Evolutionary conservation across 768 basidiomycete genomes (phyloP).

Genomic region (Pleurotus giganteus): DNA sequence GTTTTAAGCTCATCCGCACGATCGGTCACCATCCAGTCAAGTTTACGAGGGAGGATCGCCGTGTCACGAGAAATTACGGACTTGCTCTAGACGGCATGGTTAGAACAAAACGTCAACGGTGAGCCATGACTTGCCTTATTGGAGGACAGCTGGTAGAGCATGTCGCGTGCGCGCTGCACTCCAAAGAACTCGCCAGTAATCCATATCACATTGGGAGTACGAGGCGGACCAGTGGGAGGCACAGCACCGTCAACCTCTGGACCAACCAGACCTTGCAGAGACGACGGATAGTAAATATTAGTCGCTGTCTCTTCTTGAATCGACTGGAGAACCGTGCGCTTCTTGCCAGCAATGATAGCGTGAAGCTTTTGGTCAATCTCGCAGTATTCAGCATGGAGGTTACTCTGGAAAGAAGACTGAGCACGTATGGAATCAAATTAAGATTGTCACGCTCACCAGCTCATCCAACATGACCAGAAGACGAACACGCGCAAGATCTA

Average conservation of each 20-base stretch:
- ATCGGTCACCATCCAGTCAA: slow-evolving; percentile 99
- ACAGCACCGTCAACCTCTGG: slow-evolving; percentile 51
- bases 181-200: slow-evolving; percentile 98
- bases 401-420: slow-evolving; percentile 55
- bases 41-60: slow-evolving; percentile 90
- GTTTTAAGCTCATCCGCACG: slow-evolving; percentile 89
- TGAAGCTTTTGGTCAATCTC: slow-evolving; percentile 97
- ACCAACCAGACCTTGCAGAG: slow-evolving; percentile 82
- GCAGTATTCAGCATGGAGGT: slow-evolving; percentile 84
- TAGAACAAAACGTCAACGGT: slow-evolving; percentile 7
- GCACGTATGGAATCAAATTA: neutral
- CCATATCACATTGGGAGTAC: slow-evolving; percentile 81
- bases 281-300: slow-evolving; percentile 93
- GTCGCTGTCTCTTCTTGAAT: slow-evolving; percentile 98
- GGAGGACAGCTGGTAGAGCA: slow-evolving; percentile 85
- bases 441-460: slow-evolving; percentile 55
- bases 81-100: slow-evolving; percentile 60
- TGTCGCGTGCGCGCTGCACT: slow-evolving; percentile 91
- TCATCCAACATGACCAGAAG: slow-evolving; percentile 94
- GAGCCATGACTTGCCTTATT: slow-evolving; percentile 62
- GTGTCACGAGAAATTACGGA: slow-evolving; percentile 89
- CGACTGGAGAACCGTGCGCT: slow-evolving; percentile 80
- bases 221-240: slow-evolving; percentile 34
- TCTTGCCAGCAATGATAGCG: slow-evolving; percentile 86
- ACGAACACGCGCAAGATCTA: slow-evolving; percentile 88